Evolutionary conservation across 192 early-diverging fungal genomes (phyloP).

Genomic region (Backusella australiensis): DNA sequence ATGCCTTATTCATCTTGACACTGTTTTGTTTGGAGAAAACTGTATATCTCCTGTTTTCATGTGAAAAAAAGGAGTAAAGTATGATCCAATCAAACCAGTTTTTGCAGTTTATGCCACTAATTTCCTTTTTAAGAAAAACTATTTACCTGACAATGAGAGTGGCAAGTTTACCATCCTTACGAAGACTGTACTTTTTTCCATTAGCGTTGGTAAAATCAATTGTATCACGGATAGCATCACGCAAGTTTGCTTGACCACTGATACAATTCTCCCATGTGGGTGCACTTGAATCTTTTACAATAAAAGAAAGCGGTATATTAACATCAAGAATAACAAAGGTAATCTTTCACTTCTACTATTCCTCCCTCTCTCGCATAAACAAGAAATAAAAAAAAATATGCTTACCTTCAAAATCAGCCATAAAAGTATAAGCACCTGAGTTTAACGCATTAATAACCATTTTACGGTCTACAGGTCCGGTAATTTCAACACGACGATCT

Average conservation of each 20-base stretch:
- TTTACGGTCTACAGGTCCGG: slow-evolving; percentile 95
- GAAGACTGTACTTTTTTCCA: slow-evolving; percentile 91
- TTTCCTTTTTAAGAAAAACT: neutral
- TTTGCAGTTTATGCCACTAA: neutral
- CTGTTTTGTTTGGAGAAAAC: neutral
- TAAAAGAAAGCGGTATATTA: slow-evolving; percentile 4
- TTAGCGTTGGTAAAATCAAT: slow-evolving; percentile 85
- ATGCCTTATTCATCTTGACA: neutral
- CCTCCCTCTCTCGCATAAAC: neutral
- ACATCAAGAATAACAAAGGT: neutral
- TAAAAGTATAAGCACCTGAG: slow-evolving; percentile 88
- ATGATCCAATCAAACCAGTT: neutral
- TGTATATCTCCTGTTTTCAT: neutral
- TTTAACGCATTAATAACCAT: slow-evolving; percentile 99
- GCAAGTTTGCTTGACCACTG: slow-evolving; percentile 89
- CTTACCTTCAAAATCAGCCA: slow-evolving; percentile 92
- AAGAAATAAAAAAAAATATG: slow-evolving; percentile 4
- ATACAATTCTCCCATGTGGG: slow-evolving; percentile 94
- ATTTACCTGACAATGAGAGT: slow-evolving; percentile 83
- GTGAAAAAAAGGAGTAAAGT: slow-evolving; percentile 1
- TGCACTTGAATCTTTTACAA: slow-evolving; percentile 78
- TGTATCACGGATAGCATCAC: slow-evolving; percentile 83
- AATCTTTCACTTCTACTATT: neutral
- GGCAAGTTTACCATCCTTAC: slow-evolving; percentile 82
- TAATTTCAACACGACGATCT: slow-evolving; percentile 95